Evolutionary conservation across 148 eudicot species (phyloP).

Genomic region (Agrostemma githago): DNA sequence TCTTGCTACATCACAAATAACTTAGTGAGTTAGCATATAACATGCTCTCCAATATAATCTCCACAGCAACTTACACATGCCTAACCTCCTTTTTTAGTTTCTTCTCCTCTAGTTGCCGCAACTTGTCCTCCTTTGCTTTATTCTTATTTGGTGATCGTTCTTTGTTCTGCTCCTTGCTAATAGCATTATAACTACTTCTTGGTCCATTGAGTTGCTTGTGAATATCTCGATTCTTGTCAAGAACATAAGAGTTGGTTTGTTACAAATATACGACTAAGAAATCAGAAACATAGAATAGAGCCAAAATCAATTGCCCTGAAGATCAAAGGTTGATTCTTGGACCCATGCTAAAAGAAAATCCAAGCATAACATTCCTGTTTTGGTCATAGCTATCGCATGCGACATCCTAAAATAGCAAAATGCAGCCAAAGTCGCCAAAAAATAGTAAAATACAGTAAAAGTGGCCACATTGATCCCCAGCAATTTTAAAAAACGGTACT

Average conservation of each 20-base stretch:
- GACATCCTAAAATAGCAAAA: background rate
- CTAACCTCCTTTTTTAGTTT: constrained; percentile 64
- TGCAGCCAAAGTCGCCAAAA: background rate
- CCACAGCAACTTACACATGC: constrained; percentile 10
- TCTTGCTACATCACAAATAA: constrained; percentile 47
- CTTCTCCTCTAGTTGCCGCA: constrained; percentile 54
- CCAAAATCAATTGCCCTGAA: background rate
- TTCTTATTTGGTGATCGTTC: constrained; percentile 35
- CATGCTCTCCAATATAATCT: constrained; percentile 8
- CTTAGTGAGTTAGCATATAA: constrained; percentile 2
- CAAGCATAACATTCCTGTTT: background rate
- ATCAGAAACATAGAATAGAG: background rate
- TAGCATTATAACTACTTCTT: constrained; percentile 27
- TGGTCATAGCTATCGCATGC: background rate
- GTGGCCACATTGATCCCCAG: background rate
- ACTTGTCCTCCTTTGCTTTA: constrained; percentile 52
- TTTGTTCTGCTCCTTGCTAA: constrained; percentile 27
- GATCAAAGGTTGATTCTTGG: background rate
- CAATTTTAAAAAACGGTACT: no score
- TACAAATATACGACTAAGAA: background rate
- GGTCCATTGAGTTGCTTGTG: constrained; percentile 30
- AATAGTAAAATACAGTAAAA: no score
- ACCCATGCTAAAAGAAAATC: background rate
- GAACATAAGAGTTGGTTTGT: background rate
- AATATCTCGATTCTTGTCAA: constrained; percentile 31